Conservation (phyloP, 2,329 filamentous ascomycete genomes). For the Fusarium gaditjirri region DNA sequence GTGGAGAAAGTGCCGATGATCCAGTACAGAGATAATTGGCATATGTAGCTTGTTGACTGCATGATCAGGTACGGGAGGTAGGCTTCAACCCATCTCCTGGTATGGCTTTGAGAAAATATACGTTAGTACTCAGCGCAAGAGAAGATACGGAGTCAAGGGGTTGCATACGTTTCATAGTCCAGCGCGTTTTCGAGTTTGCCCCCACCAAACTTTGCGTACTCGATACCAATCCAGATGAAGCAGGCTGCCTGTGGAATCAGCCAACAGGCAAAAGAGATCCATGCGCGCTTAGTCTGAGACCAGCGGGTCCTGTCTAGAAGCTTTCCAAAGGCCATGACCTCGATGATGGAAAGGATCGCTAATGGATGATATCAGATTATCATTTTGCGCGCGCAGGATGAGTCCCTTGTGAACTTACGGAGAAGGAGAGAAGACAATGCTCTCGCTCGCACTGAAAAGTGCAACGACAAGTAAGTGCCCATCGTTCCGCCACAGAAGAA, state of each 20-base stretch:
- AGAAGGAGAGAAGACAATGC: not conserved
- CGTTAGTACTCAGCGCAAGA: not conserved
- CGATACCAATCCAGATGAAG: not conserved
- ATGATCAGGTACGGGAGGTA: not conserved
- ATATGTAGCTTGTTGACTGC: not conserved
- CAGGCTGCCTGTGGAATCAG: not conserved
- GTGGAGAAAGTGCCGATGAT: not conserved
- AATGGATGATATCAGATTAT: fast-evolving
- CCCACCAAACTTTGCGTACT: not conserved
- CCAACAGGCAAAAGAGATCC: not conserved
- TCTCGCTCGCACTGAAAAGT: not conserved
- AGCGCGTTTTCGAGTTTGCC: not conserved
- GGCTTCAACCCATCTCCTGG: not conserved
- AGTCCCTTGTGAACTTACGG: not conserved
- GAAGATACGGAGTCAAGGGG: fast-evolving
- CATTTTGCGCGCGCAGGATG: too few relatives aligned
- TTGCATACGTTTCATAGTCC: not conserved
- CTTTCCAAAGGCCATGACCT: not conserved
- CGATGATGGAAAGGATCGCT: not conserved
- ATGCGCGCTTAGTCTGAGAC: constrained; percentile 4
- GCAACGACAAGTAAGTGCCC: not conserved
- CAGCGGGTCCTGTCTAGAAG: not conserved
- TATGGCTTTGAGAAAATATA: fast-evolving
- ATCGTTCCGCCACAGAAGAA: constrained; percentile 5
- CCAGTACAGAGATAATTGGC: not conserved